A percentile compares a stretch with the other conserved stretches of the same genome.
Conservation (phyloP, 441 rosid genomes). For the Populus hybrid region DNA sequence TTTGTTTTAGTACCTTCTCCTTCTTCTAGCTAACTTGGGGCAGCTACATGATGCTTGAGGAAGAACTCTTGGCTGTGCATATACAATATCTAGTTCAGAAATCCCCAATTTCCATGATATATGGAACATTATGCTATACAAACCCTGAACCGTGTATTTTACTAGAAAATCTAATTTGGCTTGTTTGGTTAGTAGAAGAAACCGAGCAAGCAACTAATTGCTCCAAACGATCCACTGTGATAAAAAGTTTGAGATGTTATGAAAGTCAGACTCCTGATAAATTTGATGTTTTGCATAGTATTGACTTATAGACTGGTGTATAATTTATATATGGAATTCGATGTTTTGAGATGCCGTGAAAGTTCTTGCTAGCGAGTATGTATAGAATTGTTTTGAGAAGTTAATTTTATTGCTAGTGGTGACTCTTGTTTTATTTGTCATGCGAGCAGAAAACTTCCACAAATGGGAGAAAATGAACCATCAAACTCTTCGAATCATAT, state of each 20-base stretch:
- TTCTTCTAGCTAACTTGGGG: too few relatives aligned
- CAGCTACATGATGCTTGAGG: too few relatives aligned
- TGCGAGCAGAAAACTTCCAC: background rate
- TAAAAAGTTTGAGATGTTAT: background rate
- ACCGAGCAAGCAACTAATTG: background rate
- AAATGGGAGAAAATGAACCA: background rate
- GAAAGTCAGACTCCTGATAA: too few relatives aligned
- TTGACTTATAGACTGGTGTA: too few relatives aligned
- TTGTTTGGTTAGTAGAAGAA: background rate
- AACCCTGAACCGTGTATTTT: background rate
- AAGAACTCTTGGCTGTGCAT: too few relatives aligned
- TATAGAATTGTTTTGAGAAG: background rate
- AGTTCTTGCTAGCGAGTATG: background rate
- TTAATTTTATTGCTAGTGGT: background rate
- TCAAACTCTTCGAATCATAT: too few relatives aligned
- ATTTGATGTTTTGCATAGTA: background rate
- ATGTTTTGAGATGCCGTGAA: too few relatives aligned
- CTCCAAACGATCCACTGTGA: background rate
- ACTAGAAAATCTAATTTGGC: background rate
- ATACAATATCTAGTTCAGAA: too few relatives aligned
- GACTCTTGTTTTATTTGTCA: background rate
- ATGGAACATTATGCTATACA: too few relatives aligned
- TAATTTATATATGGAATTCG: too few relatives aligned
- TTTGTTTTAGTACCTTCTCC: too few relatives aligned
- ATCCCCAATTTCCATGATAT: too few relatives aligned